Conservation (phyloP, 2,329 filamentous ascomycete species). For the Trichoderma polysporum region DNA sequence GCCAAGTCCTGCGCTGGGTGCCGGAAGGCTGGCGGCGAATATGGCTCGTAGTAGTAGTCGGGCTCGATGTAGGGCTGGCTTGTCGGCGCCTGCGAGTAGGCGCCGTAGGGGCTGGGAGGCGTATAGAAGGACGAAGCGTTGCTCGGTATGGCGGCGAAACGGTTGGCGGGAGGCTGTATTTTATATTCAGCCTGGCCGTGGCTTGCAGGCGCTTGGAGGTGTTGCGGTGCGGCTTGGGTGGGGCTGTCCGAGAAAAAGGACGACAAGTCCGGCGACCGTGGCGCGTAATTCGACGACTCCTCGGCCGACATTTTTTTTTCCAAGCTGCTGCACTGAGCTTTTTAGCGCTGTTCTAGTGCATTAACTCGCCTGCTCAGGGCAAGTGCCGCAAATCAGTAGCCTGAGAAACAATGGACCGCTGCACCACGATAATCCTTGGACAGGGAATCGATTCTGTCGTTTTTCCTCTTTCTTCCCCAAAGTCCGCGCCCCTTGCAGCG, state of each 20-base stretch:
- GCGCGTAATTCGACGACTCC: slow-evolving; percentile 50
- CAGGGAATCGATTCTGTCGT: slow-evolving; percentile 1
- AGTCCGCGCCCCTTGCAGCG: neutral
- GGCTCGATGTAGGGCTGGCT: slow-evolving; percentile 25
- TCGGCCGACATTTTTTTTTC: slow-evolving; percentile 46
- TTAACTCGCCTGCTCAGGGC: slow-evolving; percentile 11
- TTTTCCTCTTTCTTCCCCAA: slow-evolving; percentile 3
- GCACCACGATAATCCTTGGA: neutral
- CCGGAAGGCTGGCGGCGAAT: slow-evolving; percentile 26
- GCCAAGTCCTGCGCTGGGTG: neutral
- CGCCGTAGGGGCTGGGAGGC: slow-evolving; percentile 23
- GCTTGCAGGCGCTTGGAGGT: slow-evolving; percentile 34
- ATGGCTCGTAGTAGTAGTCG: slow-evolving; percentile 23
- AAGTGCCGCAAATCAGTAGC: slow-evolving; percentile 6
- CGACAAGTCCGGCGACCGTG: slow-evolving; percentile 60
- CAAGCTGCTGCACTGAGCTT: slow-evolving; percentile 5
- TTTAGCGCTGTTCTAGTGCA: slow-evolving; percentile 15
- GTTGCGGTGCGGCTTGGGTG: slow-evolving; percentile 37
- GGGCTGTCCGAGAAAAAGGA: slow-evolving; percentile 49
- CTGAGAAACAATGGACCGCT: slow-evolving; percentile 1
- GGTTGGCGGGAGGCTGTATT: slow-evolving; percentile 33
- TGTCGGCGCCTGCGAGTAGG: slow-evolving; percentile 16
- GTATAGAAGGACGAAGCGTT: slow-evolving; percentile 30
- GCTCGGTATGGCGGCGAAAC: slow-evolving; percentile 25
- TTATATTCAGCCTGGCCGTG: slow-evolving; percentile 34